Base-by-base conservation (phyloP, 1,139 yeast species). In the Yamadazyma pseudoaaseri region DNA sequence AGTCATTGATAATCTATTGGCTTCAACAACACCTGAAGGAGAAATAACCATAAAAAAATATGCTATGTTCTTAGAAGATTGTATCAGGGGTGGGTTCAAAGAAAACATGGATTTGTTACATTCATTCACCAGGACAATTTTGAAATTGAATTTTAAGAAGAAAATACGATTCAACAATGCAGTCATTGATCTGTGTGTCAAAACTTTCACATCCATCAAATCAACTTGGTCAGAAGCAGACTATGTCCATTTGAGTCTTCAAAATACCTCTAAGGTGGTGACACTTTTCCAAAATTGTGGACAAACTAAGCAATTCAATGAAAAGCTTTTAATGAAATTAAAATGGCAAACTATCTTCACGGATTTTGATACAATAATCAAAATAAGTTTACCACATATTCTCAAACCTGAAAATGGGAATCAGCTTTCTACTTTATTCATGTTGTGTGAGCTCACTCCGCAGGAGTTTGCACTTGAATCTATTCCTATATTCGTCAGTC, bases 301-400 rank as follows among this genome's bases (percentile, higher is more conserved):
- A 1, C 53, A 49, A n/a, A 27, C 51, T 2, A 38, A 37, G 8
- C 34, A 33, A 2, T 59, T 62, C 33, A 37, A 54, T 13, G 44
- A 51, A 5, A 41, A 40, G 1, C 39, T 65, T 17, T 38, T 53
- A 13, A 27, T 36, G 9, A 50, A 51, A 29, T 44, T 65, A 14
- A 55, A 54, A 21, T 67, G 72, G 72, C 36, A 28, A 11, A 44
- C 56, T 30, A 45, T 66, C 1, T 63, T 66, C 31, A 41, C 39
- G 6, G 56, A 62, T 31, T 59, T 63, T 26, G 48, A 42, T 26
- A 35, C 38, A 5, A 37, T 56, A 3, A 37, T 61, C 5, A 23
- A 39, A 5, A 37, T 36, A 1, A 45, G 55, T 2, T 38, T 63
- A 9, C 58, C 62, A 0, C 16, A 25, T 29, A 33, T 62, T 23